Evolutionary conservation across 1,139 yeast species (phyloP), one percentile per base, ranked within the genome.

Genomic region (Chernovozyma sophiae-reginae): DNA sequence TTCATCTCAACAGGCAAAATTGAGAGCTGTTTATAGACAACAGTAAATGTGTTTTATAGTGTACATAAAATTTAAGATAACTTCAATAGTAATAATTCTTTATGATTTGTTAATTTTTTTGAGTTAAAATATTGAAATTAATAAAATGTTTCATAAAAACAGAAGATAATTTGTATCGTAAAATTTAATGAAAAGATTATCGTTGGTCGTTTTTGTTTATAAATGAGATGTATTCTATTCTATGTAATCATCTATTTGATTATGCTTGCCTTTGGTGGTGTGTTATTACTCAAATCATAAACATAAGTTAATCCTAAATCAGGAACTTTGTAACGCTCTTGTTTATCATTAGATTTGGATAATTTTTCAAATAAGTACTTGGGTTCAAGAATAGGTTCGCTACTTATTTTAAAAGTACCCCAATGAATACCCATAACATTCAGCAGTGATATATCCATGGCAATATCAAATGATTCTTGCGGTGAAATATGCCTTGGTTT

Each of bases 331-430:
- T 59, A 65, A 18, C 42, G 31, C 6, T 48, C 39, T 1, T 45
- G 36, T 34, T 53, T 56, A n/a, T 49, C 54, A 17, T 43, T 31
- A 22, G 39, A 36, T 16, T 40, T 34, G 0, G 70, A 53, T 33
- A 62, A 45, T 20, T 55, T 49, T 18, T 52, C 48, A 30, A 70
- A 50, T 33, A 57, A 46, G 28, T 46, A 65, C 46, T 83, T 79
- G 1, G 97, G 97, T 55, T 90, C 97, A 31, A 86, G 56, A 45
- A 83, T 86, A 35, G 87, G 85, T 55, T 90, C 97, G 33, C 90
- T 85, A 55, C 95, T 84, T 44, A 90, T 63, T 30, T 86, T 81
- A 61, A 87, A 90, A 0, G 97, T 90, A 1, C 97, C 97, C 95
- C 96, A 90, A 58, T 90, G 97, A 24, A 90, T 86, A 1, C 97